Percentiles rank a stretch among this genome's conserved stretches.
phyloP scores from a whole-genome alignment of 768 basidiomycete species.

The Podaxis carcinomalis region DNA sequence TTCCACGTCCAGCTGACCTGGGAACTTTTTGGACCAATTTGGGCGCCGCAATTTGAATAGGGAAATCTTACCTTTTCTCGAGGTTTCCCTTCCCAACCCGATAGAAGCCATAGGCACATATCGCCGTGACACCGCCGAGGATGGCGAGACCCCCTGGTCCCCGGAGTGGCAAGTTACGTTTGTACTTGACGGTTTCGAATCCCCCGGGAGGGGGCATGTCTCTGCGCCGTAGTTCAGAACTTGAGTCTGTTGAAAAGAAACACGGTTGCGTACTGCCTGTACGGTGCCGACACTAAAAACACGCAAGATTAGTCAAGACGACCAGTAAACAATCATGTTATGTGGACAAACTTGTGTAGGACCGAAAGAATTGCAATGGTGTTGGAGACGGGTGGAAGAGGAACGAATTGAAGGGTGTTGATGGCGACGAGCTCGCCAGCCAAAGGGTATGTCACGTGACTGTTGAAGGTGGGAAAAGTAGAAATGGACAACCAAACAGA shows the following conservation, averaged over 20 bases:
- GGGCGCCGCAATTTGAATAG: conserved; percentile 8
- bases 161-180: conserved; percentile 88
- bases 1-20: conserved; percentile 62
- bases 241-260: conserved; percentile 17
- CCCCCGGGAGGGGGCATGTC: conserved; percentile 96
- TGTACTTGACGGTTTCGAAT: conserved; percentile 91
- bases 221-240: conserved; percentile 37
- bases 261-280: conserved; percentile 50
- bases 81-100: conserved; percentile 86
- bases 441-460: neutral
- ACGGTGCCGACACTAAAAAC: conserved; percentile 51
- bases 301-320: conserved; percentile 8
- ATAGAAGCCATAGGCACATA: conserved; percentile 92
- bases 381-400: conserved; percentile 11
- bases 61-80: conserved; percentile 79
- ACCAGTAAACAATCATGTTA: neutral
- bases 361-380: neutral
- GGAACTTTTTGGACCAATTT: conserved; percentile 11
- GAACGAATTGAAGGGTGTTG: conserved; percentile 8
- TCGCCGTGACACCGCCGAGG: conserved; percentile 78
- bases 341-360: conserved; percentile 8
- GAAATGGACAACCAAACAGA: neutral
- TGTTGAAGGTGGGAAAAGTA: neutral
- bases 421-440: neutral
- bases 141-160: conserved; percentile 83